Conservation (phyloP, 768 basidiomycete genomes). For the Ramaria sp. region DNA sequence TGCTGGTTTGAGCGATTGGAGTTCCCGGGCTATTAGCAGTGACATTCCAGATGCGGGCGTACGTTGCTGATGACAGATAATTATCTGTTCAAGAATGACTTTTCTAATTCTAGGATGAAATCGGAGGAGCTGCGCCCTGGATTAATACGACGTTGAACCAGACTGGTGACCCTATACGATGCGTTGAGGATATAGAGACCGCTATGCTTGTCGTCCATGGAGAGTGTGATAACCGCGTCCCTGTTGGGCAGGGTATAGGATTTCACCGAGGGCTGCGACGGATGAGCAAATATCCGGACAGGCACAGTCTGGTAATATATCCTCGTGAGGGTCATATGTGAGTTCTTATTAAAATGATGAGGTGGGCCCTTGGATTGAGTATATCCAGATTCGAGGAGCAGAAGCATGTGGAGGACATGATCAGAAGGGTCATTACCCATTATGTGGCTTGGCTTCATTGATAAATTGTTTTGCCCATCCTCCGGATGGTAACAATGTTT, state of each 20-base stretch:
- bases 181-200: conserved; percentile 10
- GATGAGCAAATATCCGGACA: conserved; percentile 4
- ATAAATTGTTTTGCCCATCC: no score
- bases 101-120: not conserved
- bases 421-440: conserved; percentile 4
- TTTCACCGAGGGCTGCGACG: conserved; percentile 9
- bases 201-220: conserved; percentile 11
- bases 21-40: not conserved
- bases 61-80: conserved; percentile 6
- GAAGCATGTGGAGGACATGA: conserved; percentile 7
- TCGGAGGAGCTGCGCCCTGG: conserved; percentile 9
- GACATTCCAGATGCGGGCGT: conserved; percentile 7
- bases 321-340: conserved; percentile 11
- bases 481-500: no score
- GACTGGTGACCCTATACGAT: conserved; percentile 1
- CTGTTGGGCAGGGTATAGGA: conserved; percentile 7
- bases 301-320: conserved; percentile 9
- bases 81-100: not conserved
- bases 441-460: conserved; percentile 2
- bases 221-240: conserved; percentile 8
- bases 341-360: not conserved
- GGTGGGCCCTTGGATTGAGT: not conserved
- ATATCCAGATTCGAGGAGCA: not conserved
- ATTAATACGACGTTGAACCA: not conserved
- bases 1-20: conserved; percentile 11